Evolutionary conservation across 2,329 filamentous ascomycete species (phyloP).

Genomic region (Talaromyces sp.): DNA sequence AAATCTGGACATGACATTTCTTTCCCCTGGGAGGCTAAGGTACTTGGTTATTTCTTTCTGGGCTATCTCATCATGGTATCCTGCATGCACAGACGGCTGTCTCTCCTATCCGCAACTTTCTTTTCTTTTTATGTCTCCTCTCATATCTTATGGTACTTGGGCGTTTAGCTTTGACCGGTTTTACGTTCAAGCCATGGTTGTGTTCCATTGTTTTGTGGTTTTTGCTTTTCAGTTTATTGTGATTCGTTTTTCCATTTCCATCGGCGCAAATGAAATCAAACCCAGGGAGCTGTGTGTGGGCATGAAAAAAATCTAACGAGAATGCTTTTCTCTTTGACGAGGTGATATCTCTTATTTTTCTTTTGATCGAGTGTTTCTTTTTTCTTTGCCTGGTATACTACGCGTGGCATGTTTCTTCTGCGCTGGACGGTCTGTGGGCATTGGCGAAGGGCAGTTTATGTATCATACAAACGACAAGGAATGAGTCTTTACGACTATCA

Average conservation of each 20-base stretch:
- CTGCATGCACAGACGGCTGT: neutral
- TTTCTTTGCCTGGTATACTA: neutral
- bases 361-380: neutral
- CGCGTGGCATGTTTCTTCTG: neutral
- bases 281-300: neutral
- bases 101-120: neutral
- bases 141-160: neutral
- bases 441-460: neutral
- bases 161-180: slow-evolving; percentile 3
- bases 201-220: slow-evolving; percentile 2
- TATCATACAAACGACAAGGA: neutral
- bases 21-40: neutral
- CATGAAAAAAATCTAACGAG: neutral
- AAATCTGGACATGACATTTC: neutral
- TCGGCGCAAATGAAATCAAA: slow-evolving; percentile 6
- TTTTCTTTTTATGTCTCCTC: neutral
- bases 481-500: neutral
- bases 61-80: neutral
- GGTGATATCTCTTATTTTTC: slow-evolving; percentile 6
- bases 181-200: slow-evolving; percentile 4
- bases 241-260: neutral
- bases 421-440: neutral
- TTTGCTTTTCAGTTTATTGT: neutral
- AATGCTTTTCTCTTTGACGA: slow-evolving; percentile 1
- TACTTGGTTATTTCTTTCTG: slow-evolving; percentile 2